Evolutionary conservation across 768 basidiomycete genomes (phyloP), one percentile per base, ranked within the genome.

Genomic region (Macrolepiota albuminosa): DNA sequence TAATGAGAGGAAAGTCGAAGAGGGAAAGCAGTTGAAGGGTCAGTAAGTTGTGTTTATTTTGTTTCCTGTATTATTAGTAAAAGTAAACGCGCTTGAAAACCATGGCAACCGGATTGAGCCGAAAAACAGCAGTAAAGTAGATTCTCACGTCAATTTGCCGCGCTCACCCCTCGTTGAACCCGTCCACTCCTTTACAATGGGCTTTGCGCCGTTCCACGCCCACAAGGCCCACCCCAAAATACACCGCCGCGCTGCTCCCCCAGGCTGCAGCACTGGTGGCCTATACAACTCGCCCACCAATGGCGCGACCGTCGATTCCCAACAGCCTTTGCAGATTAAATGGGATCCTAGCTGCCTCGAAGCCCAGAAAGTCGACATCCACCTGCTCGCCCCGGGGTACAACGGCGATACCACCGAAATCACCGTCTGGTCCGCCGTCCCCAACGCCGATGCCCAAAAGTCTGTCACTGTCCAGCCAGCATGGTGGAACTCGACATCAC

Each of bases 401-500:
- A 57, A 64, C 36, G 69, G 58, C 40, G 72, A 81, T 4, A 78
- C 75, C 50, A 72, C 89, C 49, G 59, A 65, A 18, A 37, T 62
- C 24, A 83, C 90, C 58, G 71, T 78, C 43, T 93, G 86, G 85
- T 61, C 78, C 46, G 71, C 71, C 36, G 79, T 91, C 56, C 72
- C 76, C 51, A 83, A 73, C 66, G 63, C 74, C 6, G 13, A 73
- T 4, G 88, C 86, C 29, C 72, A 70, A 40, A 85, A 84, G 68
- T 69, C 76, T 46, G 74, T 83, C 2, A 69, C 67, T 18, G 69
- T 92, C 46, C 68, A 81, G 58, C 84, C 89, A 1, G 75, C 78
- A 21, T 91, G 89, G 89, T 93, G 88, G 88, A 85, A 89, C 59
- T 67, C 81, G 0, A 81, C 85, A 6, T 46, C 74, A 1, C 68